A percentile compares a stretch with the other conserved stretches of the same genome.
Conservation (phyloP, 352 stramenopile genomes). For the Phytophthora brassicae region DNA sequence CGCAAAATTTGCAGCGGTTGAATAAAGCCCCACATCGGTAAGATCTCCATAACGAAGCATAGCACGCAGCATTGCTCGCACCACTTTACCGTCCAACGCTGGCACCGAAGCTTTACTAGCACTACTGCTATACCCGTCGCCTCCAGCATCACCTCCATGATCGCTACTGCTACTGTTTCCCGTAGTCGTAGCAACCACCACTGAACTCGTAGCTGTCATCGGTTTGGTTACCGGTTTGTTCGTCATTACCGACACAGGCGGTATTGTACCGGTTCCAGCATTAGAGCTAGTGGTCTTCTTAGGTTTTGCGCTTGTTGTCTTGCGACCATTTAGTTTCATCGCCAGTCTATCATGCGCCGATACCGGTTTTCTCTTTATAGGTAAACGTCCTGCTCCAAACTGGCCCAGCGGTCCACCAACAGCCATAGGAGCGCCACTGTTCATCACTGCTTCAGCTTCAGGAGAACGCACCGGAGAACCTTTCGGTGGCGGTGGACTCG, state of each 20-base stretch:
- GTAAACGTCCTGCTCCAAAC: conserved; percentile 42
- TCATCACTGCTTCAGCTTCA: conserved; percentile 45
- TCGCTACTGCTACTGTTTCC: conserved; percentile 32
- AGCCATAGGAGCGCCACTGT: conserved; percentile 33
- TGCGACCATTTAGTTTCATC: conserved; percentile 73
- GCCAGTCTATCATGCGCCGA: conserved; percentile 72
- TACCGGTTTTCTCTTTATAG: conserved; percentile 65
- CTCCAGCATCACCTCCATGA: conserved; percentile 45
- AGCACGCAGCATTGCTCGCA: conserved; percentile 65
- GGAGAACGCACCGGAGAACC: conserved; percentile 72
- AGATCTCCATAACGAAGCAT: conserved; percentile 83
- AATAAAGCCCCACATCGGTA: conserved; percentile 68
- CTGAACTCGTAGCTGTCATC: conserved; percentile 26
- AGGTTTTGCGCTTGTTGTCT: conserved; percentile 40
- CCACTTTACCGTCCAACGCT: conserved; percentile 54
- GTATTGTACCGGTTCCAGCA: conserved; percentile 36
- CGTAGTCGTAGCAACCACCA: conserved; percentile 28
- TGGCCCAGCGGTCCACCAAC: conserved; percentile 60
- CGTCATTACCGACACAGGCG: conserved; percentile 55
- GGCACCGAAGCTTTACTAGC: conserved; percentile 28
- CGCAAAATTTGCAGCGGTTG: conserved; percentile 54
- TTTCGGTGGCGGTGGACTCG: conserved; percentile 56
- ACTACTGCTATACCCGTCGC: conserved; percentile 38
- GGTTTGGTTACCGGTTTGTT: conserved; percentile 35
- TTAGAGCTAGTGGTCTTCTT: conserved; percentile 44